Evolutionary conservation across 192 early-diverging fungal species (phyloP).

Genomic region (Phycomyces blakesleeanus): DNA sequence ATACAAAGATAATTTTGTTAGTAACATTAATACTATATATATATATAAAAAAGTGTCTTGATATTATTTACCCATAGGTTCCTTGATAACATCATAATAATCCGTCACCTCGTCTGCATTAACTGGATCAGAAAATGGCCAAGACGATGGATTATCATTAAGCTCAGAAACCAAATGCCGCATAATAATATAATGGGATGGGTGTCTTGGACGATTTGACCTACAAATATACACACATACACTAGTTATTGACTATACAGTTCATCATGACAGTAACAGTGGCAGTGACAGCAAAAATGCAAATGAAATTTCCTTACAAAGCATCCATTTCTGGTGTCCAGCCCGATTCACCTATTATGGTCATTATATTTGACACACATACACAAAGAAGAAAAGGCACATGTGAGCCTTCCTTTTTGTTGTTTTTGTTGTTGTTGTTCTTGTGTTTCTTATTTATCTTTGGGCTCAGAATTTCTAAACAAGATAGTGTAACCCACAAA

Average conservation of each 20-base stretch:
- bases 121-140: constrained; percentile 95
- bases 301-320: constrained; percentile 28
- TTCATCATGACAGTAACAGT: too few species aligned
- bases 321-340: constrained; percentile 89
- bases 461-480: not conserved
- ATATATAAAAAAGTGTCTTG: too few species aligned
- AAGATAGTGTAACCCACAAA: not conserved
- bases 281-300: too few species aligned
- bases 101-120: constrained; percentile 83
- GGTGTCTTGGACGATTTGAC: constrained; percentile 42
- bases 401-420: not conserved
- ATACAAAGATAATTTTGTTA: too few species aligned
- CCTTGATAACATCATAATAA: constrained; percentile 93
- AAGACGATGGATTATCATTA: constrained; percentile 70
- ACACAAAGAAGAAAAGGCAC: not conserved
- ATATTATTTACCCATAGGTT: constrained; percentile 96
- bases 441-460: too few species aligned
- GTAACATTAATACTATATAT: too few species aligned
- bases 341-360: constrained; percentile 76
- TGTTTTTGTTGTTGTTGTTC: too few species aligned
- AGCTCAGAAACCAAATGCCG: constrained; percentile 74
- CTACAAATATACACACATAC: constrained; percentile 20
- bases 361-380: too few species aligned
- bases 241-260: too few species aligned
- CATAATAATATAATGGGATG: constrained; percentile 64